A percentile compares a stretch with the other conserved stretches of the same genome.
Conservation (phyloP, 768 basidiomycete species). For the Porpolomopsis calyptriformis region DNA sequence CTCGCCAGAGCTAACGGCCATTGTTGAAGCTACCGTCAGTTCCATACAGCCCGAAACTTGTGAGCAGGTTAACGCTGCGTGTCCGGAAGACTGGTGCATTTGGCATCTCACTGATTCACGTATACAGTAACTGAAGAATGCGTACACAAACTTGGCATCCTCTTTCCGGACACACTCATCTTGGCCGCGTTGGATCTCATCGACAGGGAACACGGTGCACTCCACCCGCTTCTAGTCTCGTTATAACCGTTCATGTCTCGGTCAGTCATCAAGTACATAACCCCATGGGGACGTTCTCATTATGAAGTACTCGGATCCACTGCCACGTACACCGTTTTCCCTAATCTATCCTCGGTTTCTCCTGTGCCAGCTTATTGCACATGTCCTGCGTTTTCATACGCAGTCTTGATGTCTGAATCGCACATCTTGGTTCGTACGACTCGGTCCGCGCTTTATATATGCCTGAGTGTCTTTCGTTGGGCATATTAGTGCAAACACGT, state of each 20-base stretch:
- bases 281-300: conserved; percentile 45
- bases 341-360: conserved; percentile 22
- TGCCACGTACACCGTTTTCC: conserved; percentile 47
- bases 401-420: conserved; percentile 47
- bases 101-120: too few relatives aligned
- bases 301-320: conserved; percentile 59
- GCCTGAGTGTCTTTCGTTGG: neutral
- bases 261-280: conserved; percentile 50
- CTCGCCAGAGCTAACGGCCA: neutral
- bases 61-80: neutral
- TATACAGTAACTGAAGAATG: conserved; percentile 42
- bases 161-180: conserved; percentile 55
- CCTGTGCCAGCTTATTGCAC: conserved; percentile 51
- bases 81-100: too few relatives aligned
- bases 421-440: conserved; percentile 50
- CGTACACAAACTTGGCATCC: conserved; percentile 41
- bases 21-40: conserved; percentile 1
- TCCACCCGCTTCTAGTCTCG: neutral
- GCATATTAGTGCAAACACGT: conserved; percentile 65
- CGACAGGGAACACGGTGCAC: conserved; percentile 56
- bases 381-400: conserved; percentile 62
- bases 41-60: conserved; percentile 5
- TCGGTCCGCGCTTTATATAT: conserved; percentile 9
- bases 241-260: neutral
- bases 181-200: conserved; percentile 69